These are phyloP conservation scores for Rhodotorula babjevae DNA, from an alignment of 768 basidiomycete species.

Conservation along the genomic window DNA sequence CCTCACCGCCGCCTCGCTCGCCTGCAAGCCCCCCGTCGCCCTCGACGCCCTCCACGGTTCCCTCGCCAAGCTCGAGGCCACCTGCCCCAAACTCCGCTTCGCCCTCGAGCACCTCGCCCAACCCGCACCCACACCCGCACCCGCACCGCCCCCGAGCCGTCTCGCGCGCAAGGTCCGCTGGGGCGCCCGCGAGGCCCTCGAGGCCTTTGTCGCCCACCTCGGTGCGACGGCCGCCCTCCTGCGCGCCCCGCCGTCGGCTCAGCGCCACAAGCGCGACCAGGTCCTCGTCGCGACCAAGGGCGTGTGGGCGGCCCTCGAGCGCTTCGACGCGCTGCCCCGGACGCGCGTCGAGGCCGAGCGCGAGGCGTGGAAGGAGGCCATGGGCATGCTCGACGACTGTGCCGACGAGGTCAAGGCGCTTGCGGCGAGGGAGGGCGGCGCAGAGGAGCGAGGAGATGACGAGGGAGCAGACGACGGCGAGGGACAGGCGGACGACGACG, in stretches of 20 bases:
- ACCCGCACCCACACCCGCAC: background rate
- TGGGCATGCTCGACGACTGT: conserved; percentile 29
- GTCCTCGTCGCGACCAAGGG: conserved; percentile 10
- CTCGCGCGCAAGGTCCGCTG: conserved; percentile 12
- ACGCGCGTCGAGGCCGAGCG: conserved; percentile 21
- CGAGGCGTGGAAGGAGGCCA: conserved; percentile 11
- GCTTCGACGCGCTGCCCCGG: background rate
- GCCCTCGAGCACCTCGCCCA: background rate
- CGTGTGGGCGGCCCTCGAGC: conserved; percentile 17
- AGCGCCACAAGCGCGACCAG: background rate
- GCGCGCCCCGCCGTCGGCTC: background rate
- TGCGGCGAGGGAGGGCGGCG: background rate
- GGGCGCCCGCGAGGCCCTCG: conserved; percentile 16
- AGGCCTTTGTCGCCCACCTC: conserved; percentile 15
- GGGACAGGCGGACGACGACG: conserved; percentile 4
- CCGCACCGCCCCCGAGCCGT: too few species aligned
- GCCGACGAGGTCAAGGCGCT: conserved; percentile 25
- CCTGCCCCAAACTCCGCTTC: conserved; percentile 14
- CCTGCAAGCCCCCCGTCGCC: conserved; percentile 21
- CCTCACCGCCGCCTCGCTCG: conserved; percentile 23
- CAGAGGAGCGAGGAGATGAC: background rate
- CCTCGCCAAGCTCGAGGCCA: conserved; percentile 12
- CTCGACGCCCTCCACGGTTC: background rate
- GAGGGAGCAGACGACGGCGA: conserved; percentile 5
- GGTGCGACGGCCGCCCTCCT: background rate